A percentile compares a stretch with the other conserved stretches of the same genome.
phyloP scores from a whole-genome alignment of 257 asterid genomes.

The Nicotiana knightiana region DNA sequence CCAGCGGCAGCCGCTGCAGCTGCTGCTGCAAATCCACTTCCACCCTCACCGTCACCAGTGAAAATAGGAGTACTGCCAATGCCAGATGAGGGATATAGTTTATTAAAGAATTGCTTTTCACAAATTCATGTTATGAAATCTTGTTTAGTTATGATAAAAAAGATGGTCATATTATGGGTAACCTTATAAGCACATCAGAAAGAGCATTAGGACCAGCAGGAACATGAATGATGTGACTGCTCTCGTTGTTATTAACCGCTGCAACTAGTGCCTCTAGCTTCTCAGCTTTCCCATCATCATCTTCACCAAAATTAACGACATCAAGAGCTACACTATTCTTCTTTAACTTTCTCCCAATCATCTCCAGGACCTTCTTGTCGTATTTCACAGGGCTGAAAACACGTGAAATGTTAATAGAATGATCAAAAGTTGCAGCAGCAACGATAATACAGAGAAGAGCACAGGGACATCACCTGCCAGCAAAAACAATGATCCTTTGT shows the following conservation, averaged over 20 bases:
- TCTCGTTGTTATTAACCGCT: conserved; percentile 87
- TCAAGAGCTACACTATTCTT: conserved; percentile 98
- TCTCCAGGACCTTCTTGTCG: conserved; percentile 85
- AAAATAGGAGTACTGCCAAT: conserved; percentile 79
- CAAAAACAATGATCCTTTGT: conserved; percentile 91
- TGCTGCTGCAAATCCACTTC: conserved; percentile 82
- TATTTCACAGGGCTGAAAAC: conserved; percentile 77
- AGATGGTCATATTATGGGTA: conserved; percentile 6
- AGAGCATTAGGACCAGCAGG: conserved; percentile 94
- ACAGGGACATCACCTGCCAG: conserved; percentile 62
- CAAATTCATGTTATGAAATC: not conserved
- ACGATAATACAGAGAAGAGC: not conserved
- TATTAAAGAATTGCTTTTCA: conserved; percentile 4
- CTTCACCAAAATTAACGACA: conserved; percentile 95
- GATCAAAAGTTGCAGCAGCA: not conserved
- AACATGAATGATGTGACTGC: conserved; percentile 91
- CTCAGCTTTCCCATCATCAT: conserved; percentile 82
- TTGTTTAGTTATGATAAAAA: not conserved
- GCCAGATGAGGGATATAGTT: not conserved
- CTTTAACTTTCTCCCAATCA: conserved; percentile 86
- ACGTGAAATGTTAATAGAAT: not conserved
- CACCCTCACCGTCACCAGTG: conserved; percentile 97
- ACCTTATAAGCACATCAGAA: conserved; percentile 96
- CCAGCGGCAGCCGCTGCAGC: conserved; percentile 83
- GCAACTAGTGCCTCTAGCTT: conserved; percentile 88